Base-by-base conservation (phyloP, 1,284 basidiomycete genomes). In the Singerocomus inundabilis region DNA sequence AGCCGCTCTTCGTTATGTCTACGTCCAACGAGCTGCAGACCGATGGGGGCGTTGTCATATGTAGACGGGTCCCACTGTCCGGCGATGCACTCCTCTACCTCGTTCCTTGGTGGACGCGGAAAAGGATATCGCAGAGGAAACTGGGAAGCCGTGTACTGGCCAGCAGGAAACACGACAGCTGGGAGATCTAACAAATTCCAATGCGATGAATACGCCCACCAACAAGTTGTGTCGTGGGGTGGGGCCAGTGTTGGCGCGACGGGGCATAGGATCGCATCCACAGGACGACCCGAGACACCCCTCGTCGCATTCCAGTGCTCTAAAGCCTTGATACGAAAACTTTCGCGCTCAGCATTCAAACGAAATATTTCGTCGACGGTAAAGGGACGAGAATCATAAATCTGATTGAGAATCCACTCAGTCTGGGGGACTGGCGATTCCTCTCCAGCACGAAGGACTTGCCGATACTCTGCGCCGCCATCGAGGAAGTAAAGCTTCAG, bases 151-250 rank as follows among this genome's bases (percentile, higher is more conserved):
- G 38, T 56, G 41, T 57, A 64, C 39, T 62, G 63, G 28, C 55
- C 63, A 31, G 75, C 73, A 29, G 82, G 83, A 63, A 85, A 78
- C 13, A 76, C 77, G 10, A 72, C 74, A 16, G 71, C 72, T 3
- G 80, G 72, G 49, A 76, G 79, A 62, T 85, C 82, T 52, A 75
- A 61, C 48, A 83, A 55, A 57, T 85, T 85, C 75, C 79, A 81
- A 54, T 79, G 75, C 2, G 73, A 74, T 12, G 74, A 75, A 59
- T 82, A 82, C 5, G 72, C 70, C 77, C 74, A 77, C 74, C 75
- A 79, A 31, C 72, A 67, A 21, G 75, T 75, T 8, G 70, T 73
- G 44, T 76, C 75, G 46, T 81, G 81, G 9, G 73, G 74, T 24
- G 78, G 71, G 18, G 80, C 77, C 3, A 80, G 64, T 21, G 75